These are phyloP conservation scores for Fusarium concolor DNA, from an alignment of 2,329 filamentous ascomycete species.

Conservation along the genomic window DNA sequence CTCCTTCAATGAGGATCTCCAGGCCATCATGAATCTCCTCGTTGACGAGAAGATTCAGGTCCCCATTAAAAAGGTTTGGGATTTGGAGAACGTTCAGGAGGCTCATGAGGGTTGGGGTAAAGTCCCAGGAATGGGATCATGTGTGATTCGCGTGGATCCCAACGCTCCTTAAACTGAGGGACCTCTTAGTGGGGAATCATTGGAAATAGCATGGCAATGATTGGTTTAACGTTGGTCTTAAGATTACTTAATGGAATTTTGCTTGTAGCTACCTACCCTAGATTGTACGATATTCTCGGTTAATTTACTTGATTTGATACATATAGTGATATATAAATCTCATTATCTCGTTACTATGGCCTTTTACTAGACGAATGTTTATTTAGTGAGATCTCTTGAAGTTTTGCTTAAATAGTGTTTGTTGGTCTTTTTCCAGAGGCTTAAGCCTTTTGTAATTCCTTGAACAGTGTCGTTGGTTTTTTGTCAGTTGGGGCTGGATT, in stretches of 20 bases:
- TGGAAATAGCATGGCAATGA: background rate
- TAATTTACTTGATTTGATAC: no score
- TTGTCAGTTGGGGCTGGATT: no score
- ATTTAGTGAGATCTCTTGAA: no score
- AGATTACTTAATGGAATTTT: background rate
- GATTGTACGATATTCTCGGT: no score
- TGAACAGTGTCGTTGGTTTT: no score
- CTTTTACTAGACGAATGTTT: no score
- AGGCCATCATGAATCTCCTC: constrained; percentile 49
- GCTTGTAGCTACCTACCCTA: no score
- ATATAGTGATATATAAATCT: no score
- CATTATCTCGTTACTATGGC: no score
- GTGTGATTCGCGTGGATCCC: constrained; percentile 48
- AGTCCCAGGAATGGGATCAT: constrained; percentile 51
- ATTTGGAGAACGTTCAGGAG: constrained; percentile 54
- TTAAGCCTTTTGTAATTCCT: no score
- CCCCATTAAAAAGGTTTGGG: constrained; percentile 55
- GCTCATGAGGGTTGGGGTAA: constrained; percentile 54
- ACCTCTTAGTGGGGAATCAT: background rate
- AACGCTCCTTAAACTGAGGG: constrained; percentile 1
- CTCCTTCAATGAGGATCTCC: constrained; percentile 49
- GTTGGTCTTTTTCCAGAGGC: no score
- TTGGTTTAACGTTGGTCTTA: background rate
- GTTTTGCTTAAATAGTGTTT: no score
- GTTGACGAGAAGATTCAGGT: constrained; percentile 49